Conservation (phyloP, 768 basidiomycete species). For the Termitomyces sp. region DNA sequence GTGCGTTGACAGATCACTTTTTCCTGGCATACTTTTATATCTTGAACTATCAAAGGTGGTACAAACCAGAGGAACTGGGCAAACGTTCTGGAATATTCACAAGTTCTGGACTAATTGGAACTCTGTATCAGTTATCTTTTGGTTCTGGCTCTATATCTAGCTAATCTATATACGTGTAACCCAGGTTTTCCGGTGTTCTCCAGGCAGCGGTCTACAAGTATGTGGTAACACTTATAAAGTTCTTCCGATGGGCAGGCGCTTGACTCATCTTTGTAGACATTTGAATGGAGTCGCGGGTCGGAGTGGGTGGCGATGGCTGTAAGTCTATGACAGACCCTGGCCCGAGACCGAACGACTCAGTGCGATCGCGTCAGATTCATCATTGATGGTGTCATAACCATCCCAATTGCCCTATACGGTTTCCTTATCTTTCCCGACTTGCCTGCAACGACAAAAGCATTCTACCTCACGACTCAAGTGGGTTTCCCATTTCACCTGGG, state of each 20-base stretch:
- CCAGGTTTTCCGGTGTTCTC: constrained; percentile 59
- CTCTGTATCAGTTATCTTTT: constrained; percentile 37
- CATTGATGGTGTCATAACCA: constrained; percentile 64
- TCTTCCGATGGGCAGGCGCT: neutral
- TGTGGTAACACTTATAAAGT: constrained; percentile 6
- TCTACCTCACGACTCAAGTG: constrained; percentile 58
- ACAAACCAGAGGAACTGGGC: constrained; percentile 63
- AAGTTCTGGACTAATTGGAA: constrained; percentile 54
- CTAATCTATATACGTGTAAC: neutral
- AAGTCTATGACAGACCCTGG: constrained; percentile 14
- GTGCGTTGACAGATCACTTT: constrained; percentile 31
- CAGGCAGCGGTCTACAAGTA: constrained; percentile 61
- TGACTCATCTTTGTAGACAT: constrained; percentile 30
- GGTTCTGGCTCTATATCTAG: neutral
- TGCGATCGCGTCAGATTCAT: constrained; percentile 41
- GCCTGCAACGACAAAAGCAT: constrained; percentile 56
- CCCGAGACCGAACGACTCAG: neutral
- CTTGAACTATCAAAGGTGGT: constrained; percentile 43
- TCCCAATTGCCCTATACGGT: constrained; percentile 68
- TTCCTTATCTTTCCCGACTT: constrained; percentile 71
- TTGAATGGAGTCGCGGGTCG: constrained; percentile 46
- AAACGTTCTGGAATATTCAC: constrained; percentile 72
- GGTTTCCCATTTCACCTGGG: constrained; percentile 6
- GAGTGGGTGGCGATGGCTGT: constrained; percentile 70
- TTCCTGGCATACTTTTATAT: neutral